A percentile compares a stretch with the other conserved stretches of the same genome.
These are phyloP conservation scores for Macadamia integrifolia DNA, from an alignment of 164 flowering plant species.

Conservation along the genomic window DNA sequence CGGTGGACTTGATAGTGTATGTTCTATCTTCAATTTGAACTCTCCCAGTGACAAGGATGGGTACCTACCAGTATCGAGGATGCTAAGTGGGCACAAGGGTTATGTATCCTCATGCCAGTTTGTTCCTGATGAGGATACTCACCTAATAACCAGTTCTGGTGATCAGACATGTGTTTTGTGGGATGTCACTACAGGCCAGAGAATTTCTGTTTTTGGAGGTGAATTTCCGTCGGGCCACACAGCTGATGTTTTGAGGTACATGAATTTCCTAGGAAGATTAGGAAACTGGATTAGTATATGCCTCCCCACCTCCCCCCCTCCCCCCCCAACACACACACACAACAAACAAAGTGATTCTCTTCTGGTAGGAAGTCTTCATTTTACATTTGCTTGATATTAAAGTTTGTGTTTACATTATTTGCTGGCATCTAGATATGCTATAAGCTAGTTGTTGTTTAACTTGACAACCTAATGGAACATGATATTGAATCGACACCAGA, in stretches of 20 bases:
- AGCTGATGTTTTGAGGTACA: slow-evolving; percentile 85
- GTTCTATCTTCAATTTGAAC: slow-evolving; percentile 88
- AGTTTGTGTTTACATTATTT: no score
- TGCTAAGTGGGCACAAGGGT: slow-evolving; percentile 91
- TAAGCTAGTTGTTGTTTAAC: no score
- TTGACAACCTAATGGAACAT: no score
- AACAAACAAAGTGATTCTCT: neutral
- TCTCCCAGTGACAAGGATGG: slow-evolving; percentile 79
- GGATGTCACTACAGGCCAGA: slow-evolving; percentile 91
- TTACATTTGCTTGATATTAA: no score
- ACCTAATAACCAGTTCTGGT: slow-evolving; percentile 86
- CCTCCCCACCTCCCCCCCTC: neutral
- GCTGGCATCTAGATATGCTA: no score
- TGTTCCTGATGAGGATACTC: slow-evolving; percentile 87
- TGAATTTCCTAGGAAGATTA: no score
- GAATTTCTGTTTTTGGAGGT: slow-evolving; percentile 94
- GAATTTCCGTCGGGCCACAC: slow-evolving; percentile 97
- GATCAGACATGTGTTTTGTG: slow-evolving; percentile 93
- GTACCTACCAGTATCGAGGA: slow-evolving; percentile 60
- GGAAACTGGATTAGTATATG: no score
- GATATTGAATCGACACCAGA: no score
- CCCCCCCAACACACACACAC: no score
- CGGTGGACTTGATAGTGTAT: slow-evolving; percentile 94
- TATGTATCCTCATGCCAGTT: slow-evolving; percentile 91
- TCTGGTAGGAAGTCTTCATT: no score